Conservation (phyloP, 129 eudicot genomes). For the Artemisia argyi region DNA sequence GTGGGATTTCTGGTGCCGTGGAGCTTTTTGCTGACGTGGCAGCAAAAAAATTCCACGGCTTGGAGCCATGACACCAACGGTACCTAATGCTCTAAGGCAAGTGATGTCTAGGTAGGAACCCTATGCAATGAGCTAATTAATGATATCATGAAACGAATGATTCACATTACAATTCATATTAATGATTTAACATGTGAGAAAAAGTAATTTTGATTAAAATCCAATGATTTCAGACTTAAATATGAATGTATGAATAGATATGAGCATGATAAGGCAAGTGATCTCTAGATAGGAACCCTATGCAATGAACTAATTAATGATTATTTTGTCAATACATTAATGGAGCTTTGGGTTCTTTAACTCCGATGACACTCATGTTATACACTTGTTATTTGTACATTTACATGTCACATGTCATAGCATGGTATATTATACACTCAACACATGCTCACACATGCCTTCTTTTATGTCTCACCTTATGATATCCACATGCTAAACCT, state of each 20-base stretch:
- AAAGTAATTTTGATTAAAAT: no score
- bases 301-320: background rate
- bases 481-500: constrained; percentile 34
- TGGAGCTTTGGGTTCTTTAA: background rate
- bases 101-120: constrained; percentile 2
- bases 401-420: constrained; percentile 12
- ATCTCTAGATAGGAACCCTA: background rate
- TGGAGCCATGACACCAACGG: no score
- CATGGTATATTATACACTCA: constrained; percentile 33
- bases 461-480: constrained; percentile 17
- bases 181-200: no score
- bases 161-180: no score
- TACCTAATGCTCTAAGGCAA: no score
- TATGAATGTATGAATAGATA: background rate
- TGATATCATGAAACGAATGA: no score
- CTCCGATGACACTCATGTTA: constrained; percentile 6
- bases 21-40: no score
- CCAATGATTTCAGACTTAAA: background rate
- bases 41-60: no score
- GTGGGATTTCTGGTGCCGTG: no score
- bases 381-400: background rate
- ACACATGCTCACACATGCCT: constrained; percentile 44
- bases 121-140: no score
- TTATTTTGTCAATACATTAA: background rate
- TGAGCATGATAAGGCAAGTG: constrained; percentile 20